Conservation (phyloP, 2,329 filamentous ascomycete genomes). For the Rutstroemia sydowiana region DNA sequence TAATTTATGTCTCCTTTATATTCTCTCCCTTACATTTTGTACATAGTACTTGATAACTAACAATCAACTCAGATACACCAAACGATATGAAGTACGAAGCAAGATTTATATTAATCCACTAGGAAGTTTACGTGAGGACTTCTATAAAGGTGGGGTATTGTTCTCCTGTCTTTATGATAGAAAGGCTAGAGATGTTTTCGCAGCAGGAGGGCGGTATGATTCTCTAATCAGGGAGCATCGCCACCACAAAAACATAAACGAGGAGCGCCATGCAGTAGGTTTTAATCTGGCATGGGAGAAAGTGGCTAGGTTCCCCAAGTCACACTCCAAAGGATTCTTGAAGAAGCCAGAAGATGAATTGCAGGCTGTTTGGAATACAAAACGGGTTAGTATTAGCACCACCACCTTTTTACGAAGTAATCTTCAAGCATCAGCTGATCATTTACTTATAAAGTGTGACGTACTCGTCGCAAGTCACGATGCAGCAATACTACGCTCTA, state of each 20-base stretch:
- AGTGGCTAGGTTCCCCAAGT: conserved; percentile 44
- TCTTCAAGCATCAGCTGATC: not conserved
- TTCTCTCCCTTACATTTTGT: not conserved
- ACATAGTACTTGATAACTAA: not conserved
- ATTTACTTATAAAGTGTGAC: conserved; percentile 55
- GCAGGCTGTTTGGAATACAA: conserved; percentile 51
- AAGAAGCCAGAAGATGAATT: conserved; percentile 63
- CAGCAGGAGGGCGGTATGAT: conserved; percentile 90
- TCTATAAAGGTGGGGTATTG: conserved; percentile 77
- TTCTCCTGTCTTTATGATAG: conserved; percentile 88
- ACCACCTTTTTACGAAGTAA: too few relatives aligned
- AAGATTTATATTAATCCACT: conserved; percentile 82
- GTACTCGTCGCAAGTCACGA: conserved; percentile 88
- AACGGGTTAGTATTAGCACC: conserved; percentile 53
- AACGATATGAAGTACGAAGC: conserved; percentile 64
- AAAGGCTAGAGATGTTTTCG: conserved; percentile 78
- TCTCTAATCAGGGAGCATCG: conserved; percentile 77
- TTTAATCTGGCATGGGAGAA: conserved; percentile 88
- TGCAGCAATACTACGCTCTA: conserved; percentile 62
- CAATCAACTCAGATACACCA: conserved; percentile 48
- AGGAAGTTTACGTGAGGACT: conserved; percentile 82
- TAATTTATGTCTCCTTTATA: too few relatives aligned
- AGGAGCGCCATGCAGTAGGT: conserved; percentile 76
- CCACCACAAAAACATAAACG: conserved; percentile 55
- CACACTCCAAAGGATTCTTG: conserved; percentile 49